phyloP scores from a whole-genome alignment of 2,329 filamentous ascomycete species.

The Phialemonium atrogriseum region DNA sequence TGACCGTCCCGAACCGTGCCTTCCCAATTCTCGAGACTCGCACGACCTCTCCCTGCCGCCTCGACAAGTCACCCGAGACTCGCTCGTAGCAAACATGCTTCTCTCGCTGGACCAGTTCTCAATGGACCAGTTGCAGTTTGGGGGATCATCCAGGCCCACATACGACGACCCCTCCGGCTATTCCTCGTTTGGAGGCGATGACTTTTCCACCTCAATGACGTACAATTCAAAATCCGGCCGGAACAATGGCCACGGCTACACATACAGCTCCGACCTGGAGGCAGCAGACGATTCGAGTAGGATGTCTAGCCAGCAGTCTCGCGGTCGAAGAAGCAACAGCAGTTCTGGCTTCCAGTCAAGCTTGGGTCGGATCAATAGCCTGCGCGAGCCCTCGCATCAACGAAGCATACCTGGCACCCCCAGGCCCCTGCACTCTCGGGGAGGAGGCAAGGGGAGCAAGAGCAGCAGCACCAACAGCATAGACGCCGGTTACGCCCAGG shows the following conservation, averaged over 20 bases:
- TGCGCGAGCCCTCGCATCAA: conserved; percentile 38
- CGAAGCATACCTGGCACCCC: conserved; percentile 29
- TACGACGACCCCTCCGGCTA: conserved; percentile 30
- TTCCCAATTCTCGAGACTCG: conserved; percentile 47
- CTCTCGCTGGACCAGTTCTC: conserved; percentile 83
- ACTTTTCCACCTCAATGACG: conserved; percentile 15
- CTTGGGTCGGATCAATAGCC: conserved; percentile 54
- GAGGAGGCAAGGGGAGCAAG: conserved; percentile 61
- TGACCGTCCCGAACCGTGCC: conserved; percentile 19
- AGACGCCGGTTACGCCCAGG: conserved; percentile 53
- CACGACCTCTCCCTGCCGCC: conserved; percentile 81
- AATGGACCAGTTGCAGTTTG: conserved; percentile 33
- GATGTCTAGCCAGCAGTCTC: conserved; percentile 42
- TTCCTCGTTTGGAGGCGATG: conserved; percentile 19
- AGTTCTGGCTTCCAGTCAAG: conserved; percentile 61
- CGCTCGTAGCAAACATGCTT: conserved; percentile 92
- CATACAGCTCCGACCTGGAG: conserved; percentile 56
- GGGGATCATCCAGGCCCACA: conserved; percentile 15
- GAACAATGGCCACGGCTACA: conserved; percentile 34
- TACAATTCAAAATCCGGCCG: conserved; percentile 17
- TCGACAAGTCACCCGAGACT: conserved; percentile 72
- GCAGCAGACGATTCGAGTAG: conserved; percentile 45
- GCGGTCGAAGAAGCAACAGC: conserved; percentile 69
- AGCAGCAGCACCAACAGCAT: conserved; percentile 63
- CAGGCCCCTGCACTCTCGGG: conserved; percentile 42